A percentile compares a stretch with the other conserved stretches of the same genome.
Evolutionary conservation across 2,329 filamentous ascomycete species (phyloP).

Genomic region (Leptographium procerum): DNA sequence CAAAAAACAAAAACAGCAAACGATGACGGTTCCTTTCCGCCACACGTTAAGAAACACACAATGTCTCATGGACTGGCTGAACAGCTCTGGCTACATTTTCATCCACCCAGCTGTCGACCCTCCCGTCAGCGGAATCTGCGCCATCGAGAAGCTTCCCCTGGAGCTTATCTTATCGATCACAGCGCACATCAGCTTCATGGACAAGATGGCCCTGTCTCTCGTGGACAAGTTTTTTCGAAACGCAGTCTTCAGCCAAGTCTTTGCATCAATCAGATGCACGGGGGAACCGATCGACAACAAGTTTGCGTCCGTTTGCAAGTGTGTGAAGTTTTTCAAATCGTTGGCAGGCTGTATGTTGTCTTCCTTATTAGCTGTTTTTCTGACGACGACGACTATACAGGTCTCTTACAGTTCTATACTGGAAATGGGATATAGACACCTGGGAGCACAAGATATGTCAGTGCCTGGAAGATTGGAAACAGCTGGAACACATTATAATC

Average conservation of each 20-base stretch:
- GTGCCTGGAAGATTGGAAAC: background rate
- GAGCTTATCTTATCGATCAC: background rate
- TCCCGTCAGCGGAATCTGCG: background rate
- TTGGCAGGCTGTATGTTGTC: too few species aligned
- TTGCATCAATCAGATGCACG: background rate
- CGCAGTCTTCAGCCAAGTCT: background rate
- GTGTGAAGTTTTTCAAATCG: background rate
- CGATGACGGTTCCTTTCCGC: background rate
- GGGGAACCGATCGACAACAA: background rate
- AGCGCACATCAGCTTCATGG: background rate
- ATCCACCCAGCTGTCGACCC: background rate
- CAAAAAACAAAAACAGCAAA: too few species aligned
- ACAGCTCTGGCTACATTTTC: background rate
- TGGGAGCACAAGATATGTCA: too few species aligned
- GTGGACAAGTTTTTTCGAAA: background rate
- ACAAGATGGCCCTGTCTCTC: background rate
- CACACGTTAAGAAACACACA: background rate
- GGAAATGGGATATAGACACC: too few species aligned
- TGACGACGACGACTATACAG: background rate
- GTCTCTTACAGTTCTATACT: background rate
- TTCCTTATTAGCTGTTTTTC: too few species aligned
- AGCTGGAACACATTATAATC: background rate
- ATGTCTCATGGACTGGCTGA: background rate
- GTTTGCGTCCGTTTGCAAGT: background rate
- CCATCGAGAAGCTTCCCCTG: background rate